Evolutionary conservation across 2,329 filamentous ascomycete species (phyloP).

Genomic region (Nakataea oryzae): DNA sequence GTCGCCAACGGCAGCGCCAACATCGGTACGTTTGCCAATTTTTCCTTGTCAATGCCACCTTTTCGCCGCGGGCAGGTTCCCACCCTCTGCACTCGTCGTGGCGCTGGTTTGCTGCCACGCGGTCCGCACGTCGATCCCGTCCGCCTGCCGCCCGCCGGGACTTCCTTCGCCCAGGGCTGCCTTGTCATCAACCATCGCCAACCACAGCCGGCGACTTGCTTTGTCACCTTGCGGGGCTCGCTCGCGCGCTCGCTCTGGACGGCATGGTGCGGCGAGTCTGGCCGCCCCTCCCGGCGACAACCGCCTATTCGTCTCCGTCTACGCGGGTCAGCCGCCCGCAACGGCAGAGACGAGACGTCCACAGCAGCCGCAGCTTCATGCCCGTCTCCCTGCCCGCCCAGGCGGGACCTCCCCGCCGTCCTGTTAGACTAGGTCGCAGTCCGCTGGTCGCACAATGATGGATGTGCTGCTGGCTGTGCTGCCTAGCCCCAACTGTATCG

Average conservation of each 20-base stretch:
- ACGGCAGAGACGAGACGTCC: background rate
- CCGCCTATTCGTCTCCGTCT: background rate
- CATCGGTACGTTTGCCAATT: constrained; percentile 1
- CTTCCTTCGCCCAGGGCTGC: background rate
- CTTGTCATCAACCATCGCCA: background rate
- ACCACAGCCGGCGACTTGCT: background rate
- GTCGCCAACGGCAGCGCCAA: background rate
- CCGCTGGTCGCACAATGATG: background rate
- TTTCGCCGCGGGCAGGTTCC: background rate
- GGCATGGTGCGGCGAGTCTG: background rate
- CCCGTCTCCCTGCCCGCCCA: background rate
- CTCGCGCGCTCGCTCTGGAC: background rate
- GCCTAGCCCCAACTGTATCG: background rate
- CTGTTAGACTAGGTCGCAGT: background rate
- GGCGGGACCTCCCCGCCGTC: background rate
- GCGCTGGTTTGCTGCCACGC: background rate
- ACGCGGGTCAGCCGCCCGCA: background rate
- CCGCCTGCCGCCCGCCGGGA: background rate
- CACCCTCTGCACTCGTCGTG: background rate
- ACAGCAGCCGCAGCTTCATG: background rate
- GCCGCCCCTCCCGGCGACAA: background rate
- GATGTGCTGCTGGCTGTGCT: too few relatives aligned
- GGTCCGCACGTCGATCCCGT: background rate
- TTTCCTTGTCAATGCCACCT: background rate
- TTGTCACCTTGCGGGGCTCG: background rate